Percentiles rank a stretch among this genome's conserved stretches.
Evolutionary conservation across 768 basidiomycete genomes (phyloP).

Genomic region (Tubosaeta sp.): DNA sequence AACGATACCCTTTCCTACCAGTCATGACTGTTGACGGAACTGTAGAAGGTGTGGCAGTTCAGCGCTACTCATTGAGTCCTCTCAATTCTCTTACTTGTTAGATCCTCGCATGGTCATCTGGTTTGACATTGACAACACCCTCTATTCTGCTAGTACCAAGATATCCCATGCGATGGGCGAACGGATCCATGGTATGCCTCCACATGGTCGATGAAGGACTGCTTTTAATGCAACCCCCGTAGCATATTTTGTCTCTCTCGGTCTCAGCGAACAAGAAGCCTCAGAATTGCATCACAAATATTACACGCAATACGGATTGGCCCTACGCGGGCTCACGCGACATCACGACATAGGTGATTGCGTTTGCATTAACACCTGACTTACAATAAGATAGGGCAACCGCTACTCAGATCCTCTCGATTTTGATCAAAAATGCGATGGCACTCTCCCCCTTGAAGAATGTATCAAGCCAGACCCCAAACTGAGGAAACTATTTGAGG

Average conservation of each 20-base stretch:
- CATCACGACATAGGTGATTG: constrained; percentile 70
- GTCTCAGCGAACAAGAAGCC: constrained; percentile 65
- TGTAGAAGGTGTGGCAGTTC: constrained; percentile 22
- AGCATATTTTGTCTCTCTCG: constrained; percentile 76
- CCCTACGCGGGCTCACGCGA: constrained; percentile 69
- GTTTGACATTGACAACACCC: constrained; percentile 87
- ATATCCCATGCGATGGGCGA: constrained; percentile 78
- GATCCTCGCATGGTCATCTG: constrained; percentile 66
- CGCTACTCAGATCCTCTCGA: constrained; percentile 66
- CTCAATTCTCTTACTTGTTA: constrained; percentile 7
- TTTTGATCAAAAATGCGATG: constrained; percentile 82
- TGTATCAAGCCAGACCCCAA: constrained; percentile 64
- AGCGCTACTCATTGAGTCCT: not conserved
- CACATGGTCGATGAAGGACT: not conserved
- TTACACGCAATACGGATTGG: constrained; percentile 79
- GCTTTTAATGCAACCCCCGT: not conserved
- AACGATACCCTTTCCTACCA: constrained; percentile 19
- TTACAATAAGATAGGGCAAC: not conserved
- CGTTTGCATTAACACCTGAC: not conserved
- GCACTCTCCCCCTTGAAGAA: constrained; percentile 74
- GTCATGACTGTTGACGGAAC: constrained; percentile 19
- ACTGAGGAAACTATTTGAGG: constrained; percentile 64
- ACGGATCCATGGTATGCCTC: constrained; percentile 63
- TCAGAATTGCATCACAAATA: constrained; percentile 66
- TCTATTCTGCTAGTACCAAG: constrained; percentile 72